Conservation (phyloP, 352 stramenopile species). For the Pythium pyrilobum region DNA sequence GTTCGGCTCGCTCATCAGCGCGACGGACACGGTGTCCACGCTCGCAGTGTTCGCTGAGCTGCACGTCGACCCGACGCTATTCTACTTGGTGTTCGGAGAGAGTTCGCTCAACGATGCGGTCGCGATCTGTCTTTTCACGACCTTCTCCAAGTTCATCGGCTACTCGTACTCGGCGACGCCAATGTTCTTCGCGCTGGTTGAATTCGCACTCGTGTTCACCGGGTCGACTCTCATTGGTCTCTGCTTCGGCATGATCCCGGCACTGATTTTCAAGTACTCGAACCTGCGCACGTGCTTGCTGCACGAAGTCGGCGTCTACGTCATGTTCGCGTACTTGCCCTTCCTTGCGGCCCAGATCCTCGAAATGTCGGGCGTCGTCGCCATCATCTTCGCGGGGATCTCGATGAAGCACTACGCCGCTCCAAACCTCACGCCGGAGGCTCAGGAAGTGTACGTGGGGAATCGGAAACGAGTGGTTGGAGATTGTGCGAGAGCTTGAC, state of each 20-base stretch:
- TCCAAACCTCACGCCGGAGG: conserved; percentile 80
- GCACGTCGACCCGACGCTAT: conserved; percentile 87
- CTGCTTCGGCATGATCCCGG: conserved; percentile 74
- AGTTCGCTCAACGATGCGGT: conserved; percentile 94
- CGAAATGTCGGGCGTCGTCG: conserved; percentile 89
- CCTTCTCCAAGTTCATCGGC: conserved; percentile 90
- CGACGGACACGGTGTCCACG: conserved; percentile 92
- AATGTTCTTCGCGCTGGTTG: conserved; percentile 75
- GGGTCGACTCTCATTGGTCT: conserved; percentile 88
- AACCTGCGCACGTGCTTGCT: conserved; percentile 85
- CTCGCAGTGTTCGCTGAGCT: conserved; percentile 90
- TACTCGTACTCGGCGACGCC: conserved; percentile 77
- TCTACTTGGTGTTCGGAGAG: conserved; percentile 95
- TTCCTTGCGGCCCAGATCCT: conserved; percentile 72
- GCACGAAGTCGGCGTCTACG: conserved; percentile 85
- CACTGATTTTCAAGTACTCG: conserved; percentile 88
- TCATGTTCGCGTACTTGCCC: conserved; percentile 84
- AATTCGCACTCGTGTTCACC: conserved; percentile 89
- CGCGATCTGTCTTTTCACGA: conserved; percentile 91
- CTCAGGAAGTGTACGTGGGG: conserved; percentile 63
- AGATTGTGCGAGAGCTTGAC: neutral
- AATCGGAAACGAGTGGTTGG: no score
- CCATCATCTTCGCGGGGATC: conserved; percentile 92
- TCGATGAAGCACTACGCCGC: conserved; percentile 88
- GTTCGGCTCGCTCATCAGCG: conserved; percentile 91